Base-by-base conservation (phyloP, 441 rosid species). In the Hura crepitans region DNA sequence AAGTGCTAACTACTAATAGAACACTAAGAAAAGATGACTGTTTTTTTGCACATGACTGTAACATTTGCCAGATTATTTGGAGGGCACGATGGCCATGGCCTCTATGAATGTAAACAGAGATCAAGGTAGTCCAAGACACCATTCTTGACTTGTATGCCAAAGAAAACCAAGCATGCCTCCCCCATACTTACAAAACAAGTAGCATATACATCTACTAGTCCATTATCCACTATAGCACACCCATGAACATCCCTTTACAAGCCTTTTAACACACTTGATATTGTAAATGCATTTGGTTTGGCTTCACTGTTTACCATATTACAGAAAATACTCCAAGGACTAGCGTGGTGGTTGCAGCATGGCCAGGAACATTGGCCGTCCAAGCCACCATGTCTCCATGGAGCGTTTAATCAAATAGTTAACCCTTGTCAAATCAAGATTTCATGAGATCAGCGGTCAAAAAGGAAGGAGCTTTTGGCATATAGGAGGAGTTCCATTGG, bases 341-440 rank as follows among this genome's bases (percentile, higher is more conserved):
- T 55, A 45, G 50, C 1, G 30, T 84, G 70, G 68, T 78, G 58
- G 56, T 79, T 60, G 63, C 87, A 83, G 8, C 73, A 71, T 85
- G 91, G 14, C 95, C 96, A 0, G 87, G 33, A 69, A 95, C 83
- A 97, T 92, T 88, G 33, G 90, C 84, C 1, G 95, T 95, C 97
- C 96, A 91, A 1, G 93, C 71, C 7, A 96, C 89, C 5, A 87
- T 88, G 22, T 96, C 99, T 84, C 87, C 82, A 0, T 80, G 83
- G 67, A 89, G 87, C 91, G 92, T 86, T 89, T 92, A 96, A 71
- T 92, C 92, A 87, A 95, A 95, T 96, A 95, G 65, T 25, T 78
- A 73, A 23, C 97, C 97, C 43, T 71, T 78, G 3, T 87, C 83
- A 4, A 85, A 85, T 68, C 72, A 91, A 0, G 89, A 84, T 4